These are phyloP conservation scores for Ogataea chonburiensis DNA, from an alignment of 805 yeast species.

Conservation along the genomic window DNA sequence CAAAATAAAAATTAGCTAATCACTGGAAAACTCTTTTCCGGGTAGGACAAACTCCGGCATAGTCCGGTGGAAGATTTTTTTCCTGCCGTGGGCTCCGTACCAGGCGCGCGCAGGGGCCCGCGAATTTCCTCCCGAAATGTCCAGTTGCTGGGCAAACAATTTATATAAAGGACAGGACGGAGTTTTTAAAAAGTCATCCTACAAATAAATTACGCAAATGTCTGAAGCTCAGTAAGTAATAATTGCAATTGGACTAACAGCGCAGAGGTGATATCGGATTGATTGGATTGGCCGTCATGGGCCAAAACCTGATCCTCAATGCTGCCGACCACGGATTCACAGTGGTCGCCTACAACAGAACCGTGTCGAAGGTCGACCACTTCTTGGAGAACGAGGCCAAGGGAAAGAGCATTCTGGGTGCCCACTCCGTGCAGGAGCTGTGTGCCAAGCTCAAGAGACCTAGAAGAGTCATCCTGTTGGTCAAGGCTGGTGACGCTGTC, in stretches of 20 bases:
- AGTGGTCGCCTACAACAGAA: slow-evolving; percentile 98
- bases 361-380: slow-evolving; percentile 91
- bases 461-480: slow-evolving; percentile 89
- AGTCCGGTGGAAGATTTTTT: slow-evolving; percentile 8
- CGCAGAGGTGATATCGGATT: slow-evolving; percentile 94
- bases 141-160: slow-evolving; percentile 6
- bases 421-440: slow-evolving; percentile 87
- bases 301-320: slow-evolving; percentile 94
- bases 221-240: slow-evolving; percentile 18
- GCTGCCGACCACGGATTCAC: slow-evolving; percentile 99
- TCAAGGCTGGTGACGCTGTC: slow-evolving; percentile 96
- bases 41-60: slow-evolving; percentile 11
- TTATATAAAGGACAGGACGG: slow-evolving; percentile 9
- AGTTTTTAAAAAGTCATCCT: slow-evolving; percentile 3
- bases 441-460: slow-evolving; percentile 91
- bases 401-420: slow-evolving; percentile 95
- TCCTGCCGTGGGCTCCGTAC: slow-evolving; percentile 2
- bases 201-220: slow-evolving; percentile 12
- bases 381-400: slow-evolving; percentile 93
- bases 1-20: slow-evolving; percentile 1
- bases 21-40: slow-evolving; percentile 10
- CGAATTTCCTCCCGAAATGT: slow-evolving; percentile 8
- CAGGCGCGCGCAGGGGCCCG: slow-evolving; percentile 1
- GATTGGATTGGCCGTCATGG: slow-evolving; percentile 99
- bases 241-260: slow-evolving; percentile 13